Percentiles rank a stretch among this genome's conserved stretches.
These are phyloP conservation scores for Cladosporium cucumerinum DNA, from an alignment of 2,329 filamentous ascomycete genomes.

Conservation along the genomic window DNA sequence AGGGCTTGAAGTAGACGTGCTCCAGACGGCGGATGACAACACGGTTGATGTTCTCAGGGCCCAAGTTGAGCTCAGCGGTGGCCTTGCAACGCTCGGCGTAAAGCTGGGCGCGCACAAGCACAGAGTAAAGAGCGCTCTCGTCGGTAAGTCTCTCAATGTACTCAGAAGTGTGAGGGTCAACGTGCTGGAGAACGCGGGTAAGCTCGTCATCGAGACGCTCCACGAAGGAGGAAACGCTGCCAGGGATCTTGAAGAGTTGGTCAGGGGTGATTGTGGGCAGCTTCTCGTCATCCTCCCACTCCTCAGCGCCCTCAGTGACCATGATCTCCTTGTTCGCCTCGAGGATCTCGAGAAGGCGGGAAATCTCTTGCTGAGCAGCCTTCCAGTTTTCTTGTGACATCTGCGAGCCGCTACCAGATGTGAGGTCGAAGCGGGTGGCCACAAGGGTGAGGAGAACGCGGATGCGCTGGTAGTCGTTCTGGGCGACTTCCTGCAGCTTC, in stretches of 20 bases:
- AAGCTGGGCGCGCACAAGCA: constrained; percentile 80
- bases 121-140: constrained; percentile 85
- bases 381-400: constrained; percentile 99
- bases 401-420: constrained; percentile 70
- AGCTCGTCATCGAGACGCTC: constrained; percentile 97
- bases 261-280: constrained; percentile 68
- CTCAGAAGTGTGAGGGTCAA: constrained; percentile 97
- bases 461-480: constrained; percentile 89
- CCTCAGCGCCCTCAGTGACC: constrained; percentile 81
- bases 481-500: constrained; percentile 84
- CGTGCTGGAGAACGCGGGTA: constrained; percentile 91
- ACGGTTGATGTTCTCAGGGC: constrained; percentile 87
- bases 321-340: constrained; percentile 77
- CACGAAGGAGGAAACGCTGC: constrained; percentile 89
- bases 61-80: constrained; percentile 65
- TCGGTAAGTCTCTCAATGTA: constrained; percentile 95
- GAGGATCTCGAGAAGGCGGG: constrained; percentile 71
- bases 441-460: constrained; percentile 87
- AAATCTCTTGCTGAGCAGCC: constrained; percentile 82
- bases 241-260: constrained; percentile 85
- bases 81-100: constrained; percentile 82
- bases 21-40: constrained; percentile 91
- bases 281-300: constrained; percentile 99
- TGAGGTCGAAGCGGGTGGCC: constrained; percentile 90
- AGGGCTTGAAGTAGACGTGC: constrained; percentile 98